Percentiles rank a stretch among this genome's conserved stretches.
phyloP scores from a whole-genome alignment of 768 basidiomycete species.

The Leccinum fibrillosum region DNA sequence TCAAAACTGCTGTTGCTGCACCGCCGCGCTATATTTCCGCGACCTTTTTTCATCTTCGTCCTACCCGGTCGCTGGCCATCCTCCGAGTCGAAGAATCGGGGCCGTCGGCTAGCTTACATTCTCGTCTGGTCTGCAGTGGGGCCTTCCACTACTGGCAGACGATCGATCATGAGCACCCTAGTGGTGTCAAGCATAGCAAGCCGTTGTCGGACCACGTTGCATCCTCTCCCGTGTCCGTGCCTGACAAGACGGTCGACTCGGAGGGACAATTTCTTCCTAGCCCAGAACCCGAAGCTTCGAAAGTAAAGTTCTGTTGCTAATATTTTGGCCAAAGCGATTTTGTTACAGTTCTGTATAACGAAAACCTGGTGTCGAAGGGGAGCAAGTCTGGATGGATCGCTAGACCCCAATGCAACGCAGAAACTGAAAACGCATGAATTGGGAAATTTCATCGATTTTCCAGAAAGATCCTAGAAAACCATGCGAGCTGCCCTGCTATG shows the following conservation, averaged over 20 bases:
- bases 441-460: too few species aligned
- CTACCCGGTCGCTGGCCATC: neutral
- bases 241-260: too few species aligned
- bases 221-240: neutral
- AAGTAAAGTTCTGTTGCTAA: too few species aligned
- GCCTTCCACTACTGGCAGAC: conserved; percentile 6
- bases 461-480: too few species aligned
- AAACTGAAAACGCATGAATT: too few species aligned
- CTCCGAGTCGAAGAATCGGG: conserved; percentile 9
- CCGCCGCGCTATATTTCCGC: neutral
- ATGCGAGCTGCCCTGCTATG: too few species aligned
- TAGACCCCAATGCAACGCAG: too few species aligned
- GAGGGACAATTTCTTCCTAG: neutral
- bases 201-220: neutral
- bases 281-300: neutral
- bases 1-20: neutral
- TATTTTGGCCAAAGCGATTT: too few species aligned
- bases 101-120: neutral
- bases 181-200: conserved; percentile 1
- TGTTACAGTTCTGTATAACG: too few species aligned
- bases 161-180: conserved; percentile 11
- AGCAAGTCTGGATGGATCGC: too few species aligned
- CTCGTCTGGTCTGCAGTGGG: too few species aligned
- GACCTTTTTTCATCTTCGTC: neutral
- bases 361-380: too few species aligned